These are phyloP conservation scores for Akanthomyces muscarius DNA, from an alignment of 2,329 filamentous ascomycete genomes.

Conservation along the genomic window DNA sequence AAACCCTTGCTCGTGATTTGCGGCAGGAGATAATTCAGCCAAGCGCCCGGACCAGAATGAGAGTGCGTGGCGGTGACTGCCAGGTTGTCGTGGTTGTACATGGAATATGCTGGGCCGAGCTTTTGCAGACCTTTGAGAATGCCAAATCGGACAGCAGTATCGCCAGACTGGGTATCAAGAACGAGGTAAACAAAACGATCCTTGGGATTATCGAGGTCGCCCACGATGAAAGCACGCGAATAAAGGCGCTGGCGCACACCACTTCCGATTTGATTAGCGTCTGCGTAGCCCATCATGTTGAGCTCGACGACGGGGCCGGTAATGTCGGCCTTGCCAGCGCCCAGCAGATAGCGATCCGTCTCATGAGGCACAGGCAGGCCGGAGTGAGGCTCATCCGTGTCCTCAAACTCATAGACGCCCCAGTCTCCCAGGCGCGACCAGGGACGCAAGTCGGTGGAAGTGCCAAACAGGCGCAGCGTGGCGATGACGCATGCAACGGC, in stretches of 20 bases:
- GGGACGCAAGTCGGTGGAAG: conserved; percentile 14
- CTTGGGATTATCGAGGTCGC: conserved; percentile 56
- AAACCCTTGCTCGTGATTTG: conserved; percentile 87
- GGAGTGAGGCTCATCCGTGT: not conserved
- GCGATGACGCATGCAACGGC: conserved; percentile 12
- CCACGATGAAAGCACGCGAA: conserved; percentile 82
- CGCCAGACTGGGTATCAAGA: conserved; percentile 79
- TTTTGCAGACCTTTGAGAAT: conserved; percentile 67
- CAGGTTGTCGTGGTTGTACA: conserved; percentile 70
- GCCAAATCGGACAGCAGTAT: conserved; percentile 80
- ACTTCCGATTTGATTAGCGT: conserved; percentile 71
- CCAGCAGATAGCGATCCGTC: conserved; percentile 40
- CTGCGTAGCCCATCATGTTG: conserved; percentile 86
- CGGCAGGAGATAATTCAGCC: conserved; percentile 87
- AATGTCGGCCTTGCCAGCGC: conserved; percentile 52
- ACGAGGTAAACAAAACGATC: conserved; percentile 83
- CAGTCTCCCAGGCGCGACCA: conserved; percentile 16
- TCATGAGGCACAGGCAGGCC: conserved; percentile 12
- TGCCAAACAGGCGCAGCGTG: conserved; percentile 20
- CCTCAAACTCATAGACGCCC: conserved; percentile 13
- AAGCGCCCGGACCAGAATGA: conserved; percentile 83
- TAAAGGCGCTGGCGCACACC: conserved; percentile 82
- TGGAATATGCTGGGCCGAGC: conserved; percentile 66
- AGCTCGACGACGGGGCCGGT: conserved; percentile 78
- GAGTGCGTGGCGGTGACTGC: conserved; percentile 91